Evolutionary conservation across 176 grass and related monocot genomes (phyloP).

Genomic region (Musa acuminata): DNA sequence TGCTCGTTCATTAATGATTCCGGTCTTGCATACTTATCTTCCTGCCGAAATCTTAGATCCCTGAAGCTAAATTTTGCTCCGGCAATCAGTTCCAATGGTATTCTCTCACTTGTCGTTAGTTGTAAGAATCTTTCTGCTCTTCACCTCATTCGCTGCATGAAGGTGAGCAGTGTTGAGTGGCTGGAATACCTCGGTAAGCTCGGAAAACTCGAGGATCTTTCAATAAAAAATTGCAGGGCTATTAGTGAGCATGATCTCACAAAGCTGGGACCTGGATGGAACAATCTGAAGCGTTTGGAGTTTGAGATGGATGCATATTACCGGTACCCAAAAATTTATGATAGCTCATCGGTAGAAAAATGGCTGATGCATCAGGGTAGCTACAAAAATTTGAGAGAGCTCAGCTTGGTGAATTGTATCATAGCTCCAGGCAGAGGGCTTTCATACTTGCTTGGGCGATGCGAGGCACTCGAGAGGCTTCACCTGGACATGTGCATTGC

Average conservation of each 20-base stretch:
- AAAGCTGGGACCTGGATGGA: slow-evolving; percentile 49
- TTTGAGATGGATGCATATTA: slow-evolving; percentile 42
- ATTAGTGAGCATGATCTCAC: slow-evolving; percentile 49
- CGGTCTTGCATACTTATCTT: slow-evolving; percentile 35
- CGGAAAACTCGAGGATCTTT: slow-evolving; percentile 43
- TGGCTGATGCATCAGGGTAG: slow-evolving; percentile 17
- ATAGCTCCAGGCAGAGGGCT: slow-evolving; percentile 29
- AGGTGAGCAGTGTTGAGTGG: slow-evolving; percentile 42
- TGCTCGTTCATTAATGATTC: slow-evolving; percentile 44
- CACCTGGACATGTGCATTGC: slow-evolving; percentile 51
- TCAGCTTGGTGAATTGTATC: slow-evolving; percentile 46
- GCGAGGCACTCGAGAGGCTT: slow-evolving; percentile 43
- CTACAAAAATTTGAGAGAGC: slow-evolving; percentile 43
- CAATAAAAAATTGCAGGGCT: slow-evolving; percentile 40
- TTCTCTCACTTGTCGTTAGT: slow-evolving; percentile 40
- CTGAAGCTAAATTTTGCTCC: slow-evolving; percentile 40
- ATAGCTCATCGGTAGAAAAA: not conserved
- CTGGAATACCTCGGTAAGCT: slow-evolving; percentile 46
- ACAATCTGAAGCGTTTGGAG: slow-evolving; percentile 44
- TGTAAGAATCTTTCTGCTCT: slow-evolving; percentile 46
- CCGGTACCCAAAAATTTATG: slow-evolving; percentile 20
- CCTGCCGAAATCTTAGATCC: slow-evolving; percentile 37
- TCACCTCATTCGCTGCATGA: slow-evolving; percentile 45
- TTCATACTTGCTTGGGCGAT: slow-evolving; percentile 36
- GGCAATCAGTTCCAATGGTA: slow-evolving; percentile 35